Evolutionary conservation across 768 basidiomycete species (phyloP).

Genomic region (Pleurotus tuber-regium): DNA sequence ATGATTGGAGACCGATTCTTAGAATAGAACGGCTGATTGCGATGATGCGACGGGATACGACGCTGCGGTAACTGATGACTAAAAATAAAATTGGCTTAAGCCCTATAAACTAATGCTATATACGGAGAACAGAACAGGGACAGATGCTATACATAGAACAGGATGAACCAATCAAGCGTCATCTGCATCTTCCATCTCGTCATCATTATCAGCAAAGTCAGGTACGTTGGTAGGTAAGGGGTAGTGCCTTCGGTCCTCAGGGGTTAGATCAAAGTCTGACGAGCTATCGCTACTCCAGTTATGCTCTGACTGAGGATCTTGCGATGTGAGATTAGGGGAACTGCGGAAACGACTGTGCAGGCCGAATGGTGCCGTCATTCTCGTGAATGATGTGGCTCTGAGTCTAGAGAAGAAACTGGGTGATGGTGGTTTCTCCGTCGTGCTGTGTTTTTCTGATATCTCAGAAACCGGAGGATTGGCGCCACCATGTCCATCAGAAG

Average conservation of each 20-base stretch:
- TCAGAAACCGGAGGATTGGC: conserved; percentile 2
- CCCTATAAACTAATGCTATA: too few relatives aligned
- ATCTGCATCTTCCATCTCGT: neutral
- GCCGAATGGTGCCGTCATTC: conserved; percentile 4
- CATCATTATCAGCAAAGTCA: neutral
- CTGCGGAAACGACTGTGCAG: conserved; percentile 1
- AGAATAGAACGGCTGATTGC: too few relatives aligned
- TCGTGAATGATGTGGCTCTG: conserved; percentile 9
- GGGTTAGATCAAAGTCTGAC: conserved; percentile 39
- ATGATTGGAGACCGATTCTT: too few relatives aligned
- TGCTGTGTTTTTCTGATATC: neutral
- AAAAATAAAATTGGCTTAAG: too few relatives aligned
- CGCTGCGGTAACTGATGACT: too few relatives aligned
- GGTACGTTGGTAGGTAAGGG: neutral
- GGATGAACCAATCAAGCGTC: neutral
- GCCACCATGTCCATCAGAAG: conserved; percentile 9
- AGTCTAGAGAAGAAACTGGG: conserved; percentile 12
- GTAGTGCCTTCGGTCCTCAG: conserved; percentile 1
- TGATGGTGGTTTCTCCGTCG: neutral
- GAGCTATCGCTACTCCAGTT: conserved; percentile 64
- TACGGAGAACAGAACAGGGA: neutral
- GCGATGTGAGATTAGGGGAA: conserved; percentile 2
- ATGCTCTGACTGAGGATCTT: conserved; percentile 29
- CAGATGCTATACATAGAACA: conserved; percentile 8
- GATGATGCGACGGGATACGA: too few relatives aligned